phyloP scores from a whole-genome alignment of 352 stramenopile species.

The Phytopythium oedochilum region DNA sequence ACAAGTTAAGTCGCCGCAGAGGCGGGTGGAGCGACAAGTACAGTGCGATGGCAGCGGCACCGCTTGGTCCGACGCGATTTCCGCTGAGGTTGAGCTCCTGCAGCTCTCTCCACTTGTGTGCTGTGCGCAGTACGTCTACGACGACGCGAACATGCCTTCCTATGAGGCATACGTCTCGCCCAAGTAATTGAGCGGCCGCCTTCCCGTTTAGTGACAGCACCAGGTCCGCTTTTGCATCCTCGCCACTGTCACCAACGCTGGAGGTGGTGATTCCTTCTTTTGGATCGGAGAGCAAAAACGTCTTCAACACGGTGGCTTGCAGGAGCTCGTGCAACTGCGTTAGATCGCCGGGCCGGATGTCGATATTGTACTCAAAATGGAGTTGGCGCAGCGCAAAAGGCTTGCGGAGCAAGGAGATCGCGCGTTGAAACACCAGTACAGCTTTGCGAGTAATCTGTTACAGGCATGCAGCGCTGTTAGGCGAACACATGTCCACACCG shows the following conservation, averaged over 20 bases:
- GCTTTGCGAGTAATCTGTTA: conserved; percentile 31
- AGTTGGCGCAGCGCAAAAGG: conserved; percentile 36
- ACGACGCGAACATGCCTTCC: conserved; percentile 18
- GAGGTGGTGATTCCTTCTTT: neutral
- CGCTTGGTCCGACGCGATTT: conserved; percentile 38
- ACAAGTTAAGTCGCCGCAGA: conserved; percentile 42
- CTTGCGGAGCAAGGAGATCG: conserved; percentile 19
- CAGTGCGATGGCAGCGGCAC: conserved; percentile 30
- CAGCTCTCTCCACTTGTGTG: conserved; percentile 23
- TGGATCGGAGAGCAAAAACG: conserved; percentile 2
- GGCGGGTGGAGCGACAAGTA: conserved; percentile 35
- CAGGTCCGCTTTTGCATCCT: neutral
- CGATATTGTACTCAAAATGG: conserved; percentile 25
- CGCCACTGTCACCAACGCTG: neutral
- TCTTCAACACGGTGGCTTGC: conserved; percentile 42
- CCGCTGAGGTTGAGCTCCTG: conserved; percentile 49
- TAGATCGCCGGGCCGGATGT: conserved; percentile 2
- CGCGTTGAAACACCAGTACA: conserved; percentile 27
- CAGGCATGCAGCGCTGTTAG: too few relatives aligned
- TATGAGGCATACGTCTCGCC: conserved; percentile 24
- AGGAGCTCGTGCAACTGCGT: conserved; percentile 24
- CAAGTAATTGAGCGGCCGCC: conserved; percentile 15
- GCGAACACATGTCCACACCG: neutral
- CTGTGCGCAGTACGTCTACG: conserved; percentile 13
- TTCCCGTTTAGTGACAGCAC: conserved; percentile 19